Evolutionary conservation across 257 asterid species (phyloP), one percentile per base, ranked within the genome.

Genomic region (Ajuga chamaepitys): DNA sequence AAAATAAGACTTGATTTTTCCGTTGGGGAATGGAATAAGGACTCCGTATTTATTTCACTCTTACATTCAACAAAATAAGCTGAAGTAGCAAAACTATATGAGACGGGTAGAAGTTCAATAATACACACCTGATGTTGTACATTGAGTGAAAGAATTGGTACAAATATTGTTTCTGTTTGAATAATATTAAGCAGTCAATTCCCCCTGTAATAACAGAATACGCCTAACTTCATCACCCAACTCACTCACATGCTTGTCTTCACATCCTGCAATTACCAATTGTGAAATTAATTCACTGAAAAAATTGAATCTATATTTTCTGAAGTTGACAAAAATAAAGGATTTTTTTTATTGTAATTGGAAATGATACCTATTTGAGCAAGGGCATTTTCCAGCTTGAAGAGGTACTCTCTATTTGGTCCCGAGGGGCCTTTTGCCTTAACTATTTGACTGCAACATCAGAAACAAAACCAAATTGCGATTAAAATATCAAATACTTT

Each of bases 381-480:
- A 65, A 93, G 95, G 50, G 97, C 88, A 60, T 71, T 83, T 70
- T 93, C 96, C 57, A 93, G 95, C 64, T 93, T 92, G 76, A 89
- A 93, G 77, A 93, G 96, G 79, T 93, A 89, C 48, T 93, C 99
- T 75, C 81, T 83, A 74, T 93, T 93, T 10, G 92, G 96, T 70
- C 99, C 99, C 18, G 99, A 93, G 70, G 99, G 99, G 64, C 99
- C 99, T 70, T 88, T 85, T 20, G 99, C 97, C 54, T 37, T 76
- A 52, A 79, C 84, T 50, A 93, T 93, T 83, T 93, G 96, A 44
- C 99, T 93, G 88, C 82, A 79, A 0, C 68, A 38, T 26, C 18
- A 22, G 34, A 26, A 34, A 46, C 0, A 8, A 26, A 14, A 32
- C 13, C 26, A 64, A 8, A 13, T 18, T 26, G 5, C 12, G 14